These are phyloP conservation scores for Echinochloa phyllopogon DNA, from an alignment of 176 grass and related monocot genomes.

Conservation along the genomic window DNA sequence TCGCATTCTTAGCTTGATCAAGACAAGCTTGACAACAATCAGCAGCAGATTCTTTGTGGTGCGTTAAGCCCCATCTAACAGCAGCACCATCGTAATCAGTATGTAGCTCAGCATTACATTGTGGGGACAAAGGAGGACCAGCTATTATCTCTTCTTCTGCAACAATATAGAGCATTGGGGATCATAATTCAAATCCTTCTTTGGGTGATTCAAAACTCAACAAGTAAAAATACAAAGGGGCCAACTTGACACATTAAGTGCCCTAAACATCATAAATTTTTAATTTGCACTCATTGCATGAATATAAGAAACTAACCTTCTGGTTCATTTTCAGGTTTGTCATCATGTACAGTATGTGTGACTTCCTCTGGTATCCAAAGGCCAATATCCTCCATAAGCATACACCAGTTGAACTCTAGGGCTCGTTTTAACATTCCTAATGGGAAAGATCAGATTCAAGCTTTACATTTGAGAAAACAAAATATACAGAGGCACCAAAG, in stretches of 20 bases:
- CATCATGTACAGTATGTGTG: conserved; percentile 64
- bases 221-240: not conserved
- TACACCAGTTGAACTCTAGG: conserved; percentile 73
- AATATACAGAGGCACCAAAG: not conserved
- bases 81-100: conserved; percentile 86
- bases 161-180: conserved; percentile 19
- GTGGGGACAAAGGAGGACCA: conserved; percentile 71
- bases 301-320: conserved; percentile 65
- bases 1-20: conserved; percentile 87
- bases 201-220: conserved; percentile 16
- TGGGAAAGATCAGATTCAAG: conserved; percentile 34
- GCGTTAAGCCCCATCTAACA: conserved; percentile 96
- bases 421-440: conserved; percentile 70
- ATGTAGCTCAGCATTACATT: conserved; percentile 84
- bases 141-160: conserved; percentile 90
- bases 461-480: conserved; percentile 8
- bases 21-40: conserved; percentile 94
- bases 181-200: conserved; percentile 1
- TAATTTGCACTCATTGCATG: not conserved
- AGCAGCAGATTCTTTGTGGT: conserved; percentile 93
- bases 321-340: conserved; percentile 86
- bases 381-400: conserved; percentile 76
- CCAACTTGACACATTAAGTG: not conserved
- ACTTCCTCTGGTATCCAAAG: conserved; percentile 77
- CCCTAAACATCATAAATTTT: conserved; percentile 5